These are phyloP conservation scores for Mortierella sp. DNA, from an alignment of 371 early-diverging fungal species.

Conservation along the genomic window DNA sequence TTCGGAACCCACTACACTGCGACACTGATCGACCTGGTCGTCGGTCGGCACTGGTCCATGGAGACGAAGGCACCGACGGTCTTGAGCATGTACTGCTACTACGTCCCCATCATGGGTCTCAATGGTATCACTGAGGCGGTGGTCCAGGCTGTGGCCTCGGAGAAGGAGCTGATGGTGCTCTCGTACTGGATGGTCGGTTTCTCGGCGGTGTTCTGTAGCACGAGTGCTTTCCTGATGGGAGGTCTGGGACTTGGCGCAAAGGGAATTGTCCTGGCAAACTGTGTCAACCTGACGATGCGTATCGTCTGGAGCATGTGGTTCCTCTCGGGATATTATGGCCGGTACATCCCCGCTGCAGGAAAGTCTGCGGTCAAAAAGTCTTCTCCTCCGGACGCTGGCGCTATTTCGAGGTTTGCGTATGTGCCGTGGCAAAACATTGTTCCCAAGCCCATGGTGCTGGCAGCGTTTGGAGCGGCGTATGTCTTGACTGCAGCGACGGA, in stretches of 20 bases:
- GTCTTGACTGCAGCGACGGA: constrained; percentile 69
- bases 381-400: not conserved
- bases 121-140: constrained; percentile 97
- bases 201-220: constrained; percentile 77
- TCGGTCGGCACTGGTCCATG: constrained; percentile 74
- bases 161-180: constrained; percentile 68
- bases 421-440: constrained; percentile 61
- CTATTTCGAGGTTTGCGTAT: constrained; percentile 16
- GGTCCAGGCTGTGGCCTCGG: constrained; percentile 86
- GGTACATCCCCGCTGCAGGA: constrained; percentile 32
- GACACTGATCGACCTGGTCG: constrained; percentile 78
- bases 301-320: constrained; percentile 82
- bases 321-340: constrained; percentile 67
- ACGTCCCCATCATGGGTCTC: constrained; percentile 94
- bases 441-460: constrained; percentile 45
- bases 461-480: constrained; percentile 68
- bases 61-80: constrained; percentile 66
- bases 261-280: constrained; percentile 90
- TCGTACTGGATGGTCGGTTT: constrained; percentile 84
- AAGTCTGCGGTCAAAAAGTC: not conserved
- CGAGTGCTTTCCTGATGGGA: constrained; percentile 72
- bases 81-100: constrained; percentile 84
- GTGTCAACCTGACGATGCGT: constrained; percentile 85
- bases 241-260: constrained; percentile 73
- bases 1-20: constrained; percentile 90